Percentiles rank a stretch among this genome's conserved stretches.
phyloP scores from a whole-genome alignment of 495 filamentous ascomycete genomes.

The Podospora comata region DNA sequence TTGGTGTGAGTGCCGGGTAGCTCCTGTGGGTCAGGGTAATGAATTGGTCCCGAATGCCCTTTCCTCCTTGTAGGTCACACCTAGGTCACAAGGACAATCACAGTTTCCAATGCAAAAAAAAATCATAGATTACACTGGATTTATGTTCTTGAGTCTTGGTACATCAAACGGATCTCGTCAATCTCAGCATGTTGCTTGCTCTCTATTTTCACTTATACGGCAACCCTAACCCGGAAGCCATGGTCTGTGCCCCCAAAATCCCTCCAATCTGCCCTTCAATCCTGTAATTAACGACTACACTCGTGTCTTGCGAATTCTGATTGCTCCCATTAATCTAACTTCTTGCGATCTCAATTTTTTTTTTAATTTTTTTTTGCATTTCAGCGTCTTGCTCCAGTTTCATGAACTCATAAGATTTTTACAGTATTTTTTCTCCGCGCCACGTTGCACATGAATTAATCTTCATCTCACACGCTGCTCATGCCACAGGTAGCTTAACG shows the following conservation, averaged over 20 bases:
- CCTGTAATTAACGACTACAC: background rate
- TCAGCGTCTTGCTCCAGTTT: background rate
- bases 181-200: background rate
- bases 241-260: background rate
- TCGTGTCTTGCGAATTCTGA: background rate
- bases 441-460: background rate
- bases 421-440: background rate
- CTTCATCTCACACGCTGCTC: background rate
- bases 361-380: background rate
- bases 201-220: background rate
- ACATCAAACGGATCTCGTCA: no score
- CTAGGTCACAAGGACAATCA: background rate
- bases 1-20: background rate
- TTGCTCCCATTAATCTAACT: background rate
- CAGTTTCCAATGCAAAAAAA: background rate
- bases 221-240: background rate
- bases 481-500: background rate
- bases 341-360: background rate
- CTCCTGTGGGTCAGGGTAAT: background rate
- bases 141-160: no score
- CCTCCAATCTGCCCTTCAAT: no score
- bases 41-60: background rate
- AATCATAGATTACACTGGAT: background rate
- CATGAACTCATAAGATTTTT: background rate
- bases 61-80: background rate